A percentile compares a stretch with the other conserved stretches of the same genome.
Conservation (phyloP, 1,139 yeast species). For the Sugiyamaella pinicola region DNA sequence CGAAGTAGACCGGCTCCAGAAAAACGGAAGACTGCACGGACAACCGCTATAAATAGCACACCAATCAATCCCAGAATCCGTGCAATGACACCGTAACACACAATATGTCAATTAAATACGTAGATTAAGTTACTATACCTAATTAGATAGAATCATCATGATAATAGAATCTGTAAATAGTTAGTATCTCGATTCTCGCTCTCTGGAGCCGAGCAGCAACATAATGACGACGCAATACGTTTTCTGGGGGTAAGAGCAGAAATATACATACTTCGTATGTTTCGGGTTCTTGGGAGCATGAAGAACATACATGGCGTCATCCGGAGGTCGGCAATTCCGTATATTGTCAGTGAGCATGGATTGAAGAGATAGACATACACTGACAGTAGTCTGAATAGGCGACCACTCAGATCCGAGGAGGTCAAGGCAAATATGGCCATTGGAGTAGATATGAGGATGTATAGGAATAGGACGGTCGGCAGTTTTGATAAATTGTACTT, state of each 20-base stretch:
- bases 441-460: constrained; percentile 73
- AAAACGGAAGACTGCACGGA: too few species aligned
- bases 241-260: too few species aligned
- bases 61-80: constrained; percentile 4
- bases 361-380: constrained; percentile 61
- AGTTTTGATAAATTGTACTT: constrained; percentile 51
- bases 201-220: too few species aligned
- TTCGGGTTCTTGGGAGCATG: constrained; percentile 63
- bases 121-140: neutral
- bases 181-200: constrained; percentile 2
- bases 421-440: constrained; percentile 67
- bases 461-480: constrained; percentile 50
- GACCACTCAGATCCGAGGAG: constrained; percentile 69
- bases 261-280: constrained; percentile 43
- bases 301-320: constrained; percentile 52
- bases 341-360: constrained; percentile 62
- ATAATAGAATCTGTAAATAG: constrained; percentile 40
- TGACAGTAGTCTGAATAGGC: constrained; percentile 62
- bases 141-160: constrained; percentile 52
- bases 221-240: too few species aligned
- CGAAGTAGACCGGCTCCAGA: too few species aligned
- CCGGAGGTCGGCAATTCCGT: constrained; percentile 51
- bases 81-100: constrained; percentile 7
- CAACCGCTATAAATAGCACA: too few species aligned
- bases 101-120: neutral